These are phyloP conservation scores for Globisporangium cystogenes DNA, from an alignment of 352 stramenopile species.

Conservation along the genomic window DNA sequence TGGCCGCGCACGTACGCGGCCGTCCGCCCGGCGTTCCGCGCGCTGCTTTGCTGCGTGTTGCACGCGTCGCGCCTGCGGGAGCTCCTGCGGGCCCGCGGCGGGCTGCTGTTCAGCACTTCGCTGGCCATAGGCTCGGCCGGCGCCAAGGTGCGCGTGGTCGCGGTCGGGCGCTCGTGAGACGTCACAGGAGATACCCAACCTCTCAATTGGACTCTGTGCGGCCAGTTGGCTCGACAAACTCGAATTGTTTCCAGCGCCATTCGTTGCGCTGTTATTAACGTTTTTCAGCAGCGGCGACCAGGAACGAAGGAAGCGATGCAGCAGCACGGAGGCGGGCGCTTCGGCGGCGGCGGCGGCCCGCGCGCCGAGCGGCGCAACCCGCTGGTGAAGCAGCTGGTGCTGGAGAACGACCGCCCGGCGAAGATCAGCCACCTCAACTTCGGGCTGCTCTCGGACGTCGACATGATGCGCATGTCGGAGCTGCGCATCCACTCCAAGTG, in stretches of 20 bases:
- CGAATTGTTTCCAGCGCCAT: too few species aligned
- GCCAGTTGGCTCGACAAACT: too few species aligned
- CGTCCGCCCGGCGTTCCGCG: slow-evolving; percentile 22
- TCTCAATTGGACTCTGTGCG: background rate
- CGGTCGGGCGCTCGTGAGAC: background rate
- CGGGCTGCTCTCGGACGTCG: slow-evolving; percentile 91
- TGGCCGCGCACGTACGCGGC: slow-evolving; percentile 26
- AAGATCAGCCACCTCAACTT: slow-evolving; percentile 99
- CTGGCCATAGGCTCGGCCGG: background rate
- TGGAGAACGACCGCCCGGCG: slow-evolving; percentile 84
- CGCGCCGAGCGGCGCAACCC: slow-evolving; percentile 71
- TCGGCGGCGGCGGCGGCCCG: slow-evolving; percentile 14
- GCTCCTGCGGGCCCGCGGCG: slow-evolving; percentile 19
- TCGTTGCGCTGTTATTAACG: too few species aligned
- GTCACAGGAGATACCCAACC: background rate
- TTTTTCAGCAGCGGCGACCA: background rate
- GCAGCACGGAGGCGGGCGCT: slow-evolving; percentile 16
- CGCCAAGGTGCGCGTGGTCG: slow-evolving; percentile 2
- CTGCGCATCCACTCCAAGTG: slow-evolving; percentile 90
- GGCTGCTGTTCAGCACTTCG: slow-evolving; percentile 12
- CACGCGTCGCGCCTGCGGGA: slow-evolving; percentile 28
- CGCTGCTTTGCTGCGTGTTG: slow-evolving; percentile 32
- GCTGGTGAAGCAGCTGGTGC: slow-evolving; percentile 87
- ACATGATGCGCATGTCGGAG: slow-evolving; percentile 96
- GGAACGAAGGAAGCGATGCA: slow-evolving; percentile 27